Conservation (phyloP, 139 green algal genomes). For the Micractinium sp. region DNA sequence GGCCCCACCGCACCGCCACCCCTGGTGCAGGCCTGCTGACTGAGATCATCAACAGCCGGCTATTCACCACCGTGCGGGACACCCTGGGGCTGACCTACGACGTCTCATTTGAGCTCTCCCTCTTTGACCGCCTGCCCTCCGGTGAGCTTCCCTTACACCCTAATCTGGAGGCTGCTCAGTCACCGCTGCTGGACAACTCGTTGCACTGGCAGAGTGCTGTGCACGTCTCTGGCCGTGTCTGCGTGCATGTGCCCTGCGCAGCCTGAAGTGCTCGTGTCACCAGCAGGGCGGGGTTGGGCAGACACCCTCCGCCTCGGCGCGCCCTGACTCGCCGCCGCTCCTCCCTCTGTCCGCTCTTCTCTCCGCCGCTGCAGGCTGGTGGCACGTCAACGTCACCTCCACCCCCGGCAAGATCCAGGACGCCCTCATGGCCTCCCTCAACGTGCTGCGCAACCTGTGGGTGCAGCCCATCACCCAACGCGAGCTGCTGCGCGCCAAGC, state of each 20-base stretch:
- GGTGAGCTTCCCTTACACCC: no score
- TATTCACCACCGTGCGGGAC: constrained; percentile 98
- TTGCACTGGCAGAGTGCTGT: no score
- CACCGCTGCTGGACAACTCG: no score
- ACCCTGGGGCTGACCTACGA: constrained; percentile 98
- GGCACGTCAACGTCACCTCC: constrained; percentile 90
- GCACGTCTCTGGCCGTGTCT: no score
- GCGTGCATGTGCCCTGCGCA: not conserved
- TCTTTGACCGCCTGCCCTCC: constrained; percentile 75
- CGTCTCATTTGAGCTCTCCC: constrained; percentile 92
- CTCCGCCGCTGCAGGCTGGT: constrained; percentile 80
- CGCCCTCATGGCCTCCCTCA: constrained; percentile 83
- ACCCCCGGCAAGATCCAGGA: constrained; percentile 96
- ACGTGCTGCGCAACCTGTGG: constrained; percentile 79
- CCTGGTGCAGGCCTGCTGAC: constrained; percentile 66
- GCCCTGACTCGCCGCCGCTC: no score
- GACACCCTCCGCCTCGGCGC: no score
- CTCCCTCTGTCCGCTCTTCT: constrained; percentile 50
- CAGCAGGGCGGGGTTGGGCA: no score
- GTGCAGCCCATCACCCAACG: constrained; percentile 68
- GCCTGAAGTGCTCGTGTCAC: not conserved
- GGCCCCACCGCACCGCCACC: not conserved
- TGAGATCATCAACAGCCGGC: constrained; percentile 95
- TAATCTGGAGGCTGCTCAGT: not conserved
- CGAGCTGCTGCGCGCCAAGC: constrained; percentile 79